Evolutionary conservation across 192 early-diverging fungal genomes (phyloP).

Genomic region (Umbelopsis vinacea): DNA sequence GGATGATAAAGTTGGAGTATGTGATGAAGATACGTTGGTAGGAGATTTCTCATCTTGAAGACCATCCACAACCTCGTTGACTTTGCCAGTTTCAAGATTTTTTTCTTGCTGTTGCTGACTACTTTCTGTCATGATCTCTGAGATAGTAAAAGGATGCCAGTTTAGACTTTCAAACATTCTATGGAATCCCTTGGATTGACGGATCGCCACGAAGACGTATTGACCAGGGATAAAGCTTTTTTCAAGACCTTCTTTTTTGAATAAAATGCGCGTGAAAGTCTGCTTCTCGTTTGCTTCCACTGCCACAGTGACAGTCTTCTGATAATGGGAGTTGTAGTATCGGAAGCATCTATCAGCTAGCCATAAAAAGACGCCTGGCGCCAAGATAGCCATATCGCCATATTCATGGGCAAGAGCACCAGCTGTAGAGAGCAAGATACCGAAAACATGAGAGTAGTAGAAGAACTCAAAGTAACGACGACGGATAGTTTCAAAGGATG

Average conservation of each 20-base stretch:
- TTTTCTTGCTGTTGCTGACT: background rate
- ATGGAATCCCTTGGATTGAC: constrained; percentile 8
- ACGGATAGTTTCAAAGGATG: constrained; percentile 39
- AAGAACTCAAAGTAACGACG: constrained; percentile 46
- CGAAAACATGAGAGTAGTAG: constrained; percentile 46
- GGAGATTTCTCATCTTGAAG: background rate
- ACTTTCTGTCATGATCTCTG: constrained; percentile 27
- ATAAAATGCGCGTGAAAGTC: constrained; percentile 6
- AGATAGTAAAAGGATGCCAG: constrained; percentile 46
- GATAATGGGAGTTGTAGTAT: constrained; percentile 31
- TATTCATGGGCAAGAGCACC: constrained; percentile 37
- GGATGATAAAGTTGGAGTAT: background rate
- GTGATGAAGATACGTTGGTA: background rate
- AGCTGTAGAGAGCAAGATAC: constrained; percentile 33
- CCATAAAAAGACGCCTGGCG: constrained; percentile 34
- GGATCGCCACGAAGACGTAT: constrained; percentile 46
- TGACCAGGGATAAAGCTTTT: constrained; percentile 43
- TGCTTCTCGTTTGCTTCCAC: background rate
- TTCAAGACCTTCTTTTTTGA: constrained; percentile 6
- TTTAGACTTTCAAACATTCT: constrained; percentile 15
- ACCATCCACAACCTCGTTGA: background rate
- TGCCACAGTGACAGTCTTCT: background rate
- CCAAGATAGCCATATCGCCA: constrained; percentile 30
- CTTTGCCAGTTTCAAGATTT: background rate
- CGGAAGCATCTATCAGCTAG: constrained; percentile 38